phyloP scores from a whole-genome alignment of 371 early-diverging fungal genomes.

The Haplosporangium sp. region DNA sequence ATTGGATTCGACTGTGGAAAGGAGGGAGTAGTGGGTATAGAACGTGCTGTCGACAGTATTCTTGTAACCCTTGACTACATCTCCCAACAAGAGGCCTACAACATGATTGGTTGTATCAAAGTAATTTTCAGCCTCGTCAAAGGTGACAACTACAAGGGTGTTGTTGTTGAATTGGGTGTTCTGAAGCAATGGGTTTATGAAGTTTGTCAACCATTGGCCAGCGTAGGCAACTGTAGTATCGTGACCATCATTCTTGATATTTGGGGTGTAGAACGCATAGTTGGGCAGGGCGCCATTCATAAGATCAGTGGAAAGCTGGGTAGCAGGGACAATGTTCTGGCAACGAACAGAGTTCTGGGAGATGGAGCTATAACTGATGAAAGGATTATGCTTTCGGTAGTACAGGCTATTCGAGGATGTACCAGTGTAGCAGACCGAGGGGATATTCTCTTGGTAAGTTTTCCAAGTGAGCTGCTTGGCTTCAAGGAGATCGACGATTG shows the following conservation, averaged over 20 bases:
- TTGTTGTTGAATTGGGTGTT: conserved; percentile 62
- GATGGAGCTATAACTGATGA: conserved; percentile 64
- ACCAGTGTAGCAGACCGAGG: conserved; percentile 57
- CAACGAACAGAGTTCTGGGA: conserved; percentile 59
- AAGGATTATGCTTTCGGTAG: conserved; percentile 71
- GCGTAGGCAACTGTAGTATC: conserved; percentile 65
- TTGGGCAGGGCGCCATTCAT: conserved; percentile 69
- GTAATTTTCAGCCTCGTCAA: conserved; percentile 61
- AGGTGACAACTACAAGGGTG: conserved; percentile 67
- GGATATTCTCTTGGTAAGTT: conserved; percentile 69
- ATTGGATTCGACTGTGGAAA: conserved; percentile 72
- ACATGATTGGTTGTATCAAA: conserved; percentile 58
- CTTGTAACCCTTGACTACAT: conserved; percentile 59
- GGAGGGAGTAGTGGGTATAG: conserved; percentile 72
- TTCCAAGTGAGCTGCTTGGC: conserved; percentile 73
- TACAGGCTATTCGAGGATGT: conserved; percentile 49
- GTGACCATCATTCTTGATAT: conserved; percentile 66
- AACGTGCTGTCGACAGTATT: conserved; percentile 58
- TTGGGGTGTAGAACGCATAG: conserved; percentile 69
- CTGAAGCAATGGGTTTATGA: conserved; percentile 65
- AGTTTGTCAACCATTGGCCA: conserved; percentile 65
- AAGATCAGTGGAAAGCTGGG: conserved; percentile 64
- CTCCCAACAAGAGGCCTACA: conserved; percentile 63
- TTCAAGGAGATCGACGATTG: conserved; percentile 72
- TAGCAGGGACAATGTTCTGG: conserved; percentile 62